A percentile compares a stretch with the other conserved stretches of the same genome.
Conservation (phyloP, 2,329 filamentous ascomycete species). For the Trichophyton verrucosum region DNA sequence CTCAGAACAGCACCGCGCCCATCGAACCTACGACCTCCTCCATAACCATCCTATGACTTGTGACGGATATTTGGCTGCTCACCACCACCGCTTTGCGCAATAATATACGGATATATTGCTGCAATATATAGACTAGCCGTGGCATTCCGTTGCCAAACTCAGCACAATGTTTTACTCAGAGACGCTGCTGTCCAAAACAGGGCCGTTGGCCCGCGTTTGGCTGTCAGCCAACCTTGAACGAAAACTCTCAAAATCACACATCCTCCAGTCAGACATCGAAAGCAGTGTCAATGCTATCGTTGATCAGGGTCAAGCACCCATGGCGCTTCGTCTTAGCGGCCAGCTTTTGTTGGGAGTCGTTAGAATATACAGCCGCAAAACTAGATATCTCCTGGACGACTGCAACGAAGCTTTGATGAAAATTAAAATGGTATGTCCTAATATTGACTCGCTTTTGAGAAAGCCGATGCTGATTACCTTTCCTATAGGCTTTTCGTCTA, state of each 20-base stretch:
- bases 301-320: conserved; percentile 79
- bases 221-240: conserved; percentile 95
- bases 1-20: not conserved
- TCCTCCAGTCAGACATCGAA: conserved; percentile 85
- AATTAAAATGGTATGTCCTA: conserved; percentile 75
- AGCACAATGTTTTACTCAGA: conserved; percentile 90
- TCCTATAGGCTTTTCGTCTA: conserved; percentile 70
- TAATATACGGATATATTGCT: not conserved
- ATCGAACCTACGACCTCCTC: not conserved
- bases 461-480: conserved; percentile 21
- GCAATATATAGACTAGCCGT: not conserved
- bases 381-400: conserved; percentile 88
- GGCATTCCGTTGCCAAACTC: not conserved
- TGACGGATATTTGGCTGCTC: not conserved
- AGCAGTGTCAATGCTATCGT: conserved; percentile 94
- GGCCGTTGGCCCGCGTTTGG: conserved; percentile 95
- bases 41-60: not conserved
- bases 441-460: not conserved
- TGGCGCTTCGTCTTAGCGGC: conserved; percentile 85
- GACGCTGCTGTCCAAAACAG: conserved; percentile 88
- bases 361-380: conserved; percentile 94
- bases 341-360: conserved; percentile 92
- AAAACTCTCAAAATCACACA: conserved; percentile 94
- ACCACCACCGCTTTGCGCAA: not conserved
- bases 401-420: conserved; percentile 96